Percentiles rank a stretch among this genome's conserved stretches.
These are phyloP conservation scores for Bipolaris bicolor DNA, from an alignment of 2,329 filamentous ascomycete genomes.

Conservation along the genomic window DNA sequence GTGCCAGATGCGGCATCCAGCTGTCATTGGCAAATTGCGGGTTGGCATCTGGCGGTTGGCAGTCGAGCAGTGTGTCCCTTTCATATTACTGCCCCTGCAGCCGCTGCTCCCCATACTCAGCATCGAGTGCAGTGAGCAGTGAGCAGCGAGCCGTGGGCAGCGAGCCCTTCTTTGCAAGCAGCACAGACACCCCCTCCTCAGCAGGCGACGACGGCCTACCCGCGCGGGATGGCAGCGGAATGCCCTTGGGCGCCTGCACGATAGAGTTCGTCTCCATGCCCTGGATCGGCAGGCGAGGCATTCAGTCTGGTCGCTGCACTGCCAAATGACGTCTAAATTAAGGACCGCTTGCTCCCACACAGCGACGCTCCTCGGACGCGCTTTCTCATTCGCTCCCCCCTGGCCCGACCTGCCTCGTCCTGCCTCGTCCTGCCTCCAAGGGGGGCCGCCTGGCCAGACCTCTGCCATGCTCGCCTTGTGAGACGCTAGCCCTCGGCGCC, in stretches of 20 bases:
- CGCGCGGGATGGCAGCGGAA: conserved; percentile 1
- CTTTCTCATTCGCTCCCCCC: neutral
- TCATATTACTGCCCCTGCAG: conserved; percentile 12
- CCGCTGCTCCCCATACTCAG: neutral
- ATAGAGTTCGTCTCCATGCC: conserved; percentile 5
- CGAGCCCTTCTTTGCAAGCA: too few relatives aligned
- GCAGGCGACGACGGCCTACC: neutral
- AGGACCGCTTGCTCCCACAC: conserved; percentile 1
- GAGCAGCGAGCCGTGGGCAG: too few relatives aligned
- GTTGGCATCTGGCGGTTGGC: conserved; percentile 5
- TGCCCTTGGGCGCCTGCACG: neutral
- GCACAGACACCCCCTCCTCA: neutral
- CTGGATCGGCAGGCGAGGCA: conserved; percentile 7
- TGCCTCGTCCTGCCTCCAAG: too few relatives aligned
- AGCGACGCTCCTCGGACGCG: neutral
- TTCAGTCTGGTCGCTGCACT: neutral
- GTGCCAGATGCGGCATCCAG: conserved; percentile 1
- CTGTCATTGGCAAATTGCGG: conserved; percentile 9
- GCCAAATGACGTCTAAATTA: conserved; percentile 10
- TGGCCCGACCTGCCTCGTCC: neutral
- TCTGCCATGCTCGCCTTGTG: neutral
- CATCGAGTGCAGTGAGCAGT: too few relatives aligned
- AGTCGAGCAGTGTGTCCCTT: neutral
- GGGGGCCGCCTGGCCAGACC: neutral
- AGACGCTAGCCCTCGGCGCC: neutral